These are phyloP conservation scores for Perilla frutescens DNA, from an alignment of 257 asterid genomes.

Conservation along the genomic window DNA sequence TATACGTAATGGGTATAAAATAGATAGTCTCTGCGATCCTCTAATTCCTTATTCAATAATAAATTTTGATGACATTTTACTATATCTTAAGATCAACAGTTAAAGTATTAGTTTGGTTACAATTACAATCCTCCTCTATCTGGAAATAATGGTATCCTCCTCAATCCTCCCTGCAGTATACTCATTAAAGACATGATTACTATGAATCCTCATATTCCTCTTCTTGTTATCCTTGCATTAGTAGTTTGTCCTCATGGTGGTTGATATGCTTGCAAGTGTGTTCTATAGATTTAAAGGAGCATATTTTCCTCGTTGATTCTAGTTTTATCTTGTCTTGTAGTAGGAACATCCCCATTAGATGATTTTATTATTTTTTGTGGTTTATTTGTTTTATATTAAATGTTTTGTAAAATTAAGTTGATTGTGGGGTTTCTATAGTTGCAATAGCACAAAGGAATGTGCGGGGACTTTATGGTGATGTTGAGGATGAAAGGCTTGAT, in stretches of 20 bases:
- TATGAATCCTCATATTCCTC: constrained; percentile 1
- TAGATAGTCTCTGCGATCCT: background rate
- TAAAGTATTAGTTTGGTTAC: background rate
- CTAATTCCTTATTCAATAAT: background rate
- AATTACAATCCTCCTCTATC: no score
- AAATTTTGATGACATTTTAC: background rate
- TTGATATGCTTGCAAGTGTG: constrained; percentile 19
- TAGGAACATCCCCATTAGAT: background rate
- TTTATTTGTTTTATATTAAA: constrained; percentile 16
- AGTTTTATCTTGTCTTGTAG: background rate
- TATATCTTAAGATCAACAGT: background rate
- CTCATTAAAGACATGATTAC: background rate
- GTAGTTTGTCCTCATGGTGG: no score
- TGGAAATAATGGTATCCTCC: background rate
- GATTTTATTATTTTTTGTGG: constrained; percentile 5
- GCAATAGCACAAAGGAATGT: constrained; percentile 66
- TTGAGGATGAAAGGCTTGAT: constrained; percentile 70
- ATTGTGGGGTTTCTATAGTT: constrained; percentile 50
- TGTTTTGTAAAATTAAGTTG: constrained; percentile 18
- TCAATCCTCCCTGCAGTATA: constrained; percentile 10
- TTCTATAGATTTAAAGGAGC: constrained; percentile 17
- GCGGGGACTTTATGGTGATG: constrained; percentile 68
- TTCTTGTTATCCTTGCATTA: background rate
- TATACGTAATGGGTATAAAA: background rate
- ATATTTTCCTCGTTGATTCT: constrained; percentile 18